Conservation (phyloP, 345 rosid genomes). For the Moricandia arvensis region DNA sequence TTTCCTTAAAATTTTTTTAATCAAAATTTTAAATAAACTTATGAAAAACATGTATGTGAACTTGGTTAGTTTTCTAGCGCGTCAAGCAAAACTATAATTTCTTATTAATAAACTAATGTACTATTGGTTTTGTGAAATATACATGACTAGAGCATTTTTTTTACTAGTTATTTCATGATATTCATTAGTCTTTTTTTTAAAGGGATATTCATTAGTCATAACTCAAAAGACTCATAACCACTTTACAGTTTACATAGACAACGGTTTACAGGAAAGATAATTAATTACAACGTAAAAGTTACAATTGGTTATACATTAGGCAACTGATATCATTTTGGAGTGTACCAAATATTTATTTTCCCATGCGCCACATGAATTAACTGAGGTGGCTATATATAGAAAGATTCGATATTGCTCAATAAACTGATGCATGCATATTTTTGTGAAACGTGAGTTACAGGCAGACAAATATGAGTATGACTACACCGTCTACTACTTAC, state of each 20-base stretch:
- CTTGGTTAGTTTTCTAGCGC: neutral
- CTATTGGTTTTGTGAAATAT: neutral
- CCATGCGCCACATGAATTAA: constrained; percentile 5
- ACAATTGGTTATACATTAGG: neutral
- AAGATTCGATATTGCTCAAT: neutral
- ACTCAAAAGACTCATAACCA: too few species aligned
- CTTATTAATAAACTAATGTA: neutral
- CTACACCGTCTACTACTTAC: neutral
- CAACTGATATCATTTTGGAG: neutral
- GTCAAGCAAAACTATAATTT: neutral
- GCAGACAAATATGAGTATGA: constrained; percentile 13
- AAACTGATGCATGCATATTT: constrained; percentile 5
- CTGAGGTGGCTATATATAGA: constrained; percentile 6
- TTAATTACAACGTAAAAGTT: neutral
- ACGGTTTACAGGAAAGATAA: neutral
- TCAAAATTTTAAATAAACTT: neutral
- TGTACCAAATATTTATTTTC: neutral
- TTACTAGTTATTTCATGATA: neutral
- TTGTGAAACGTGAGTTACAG: neutral
- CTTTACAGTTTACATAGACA: too few species aligned
- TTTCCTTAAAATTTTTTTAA: neutral
- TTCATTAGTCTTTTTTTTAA: neutral
- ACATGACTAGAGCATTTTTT: neutral
- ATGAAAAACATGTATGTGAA: neutral
- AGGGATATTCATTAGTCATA: too few species aligned